Evolutionary conservation across 1,139 yeast species (phyloP), one percentile per base, ranked within the genome.

Genomic region (Magnusiomyces suaveolens): DNA sequence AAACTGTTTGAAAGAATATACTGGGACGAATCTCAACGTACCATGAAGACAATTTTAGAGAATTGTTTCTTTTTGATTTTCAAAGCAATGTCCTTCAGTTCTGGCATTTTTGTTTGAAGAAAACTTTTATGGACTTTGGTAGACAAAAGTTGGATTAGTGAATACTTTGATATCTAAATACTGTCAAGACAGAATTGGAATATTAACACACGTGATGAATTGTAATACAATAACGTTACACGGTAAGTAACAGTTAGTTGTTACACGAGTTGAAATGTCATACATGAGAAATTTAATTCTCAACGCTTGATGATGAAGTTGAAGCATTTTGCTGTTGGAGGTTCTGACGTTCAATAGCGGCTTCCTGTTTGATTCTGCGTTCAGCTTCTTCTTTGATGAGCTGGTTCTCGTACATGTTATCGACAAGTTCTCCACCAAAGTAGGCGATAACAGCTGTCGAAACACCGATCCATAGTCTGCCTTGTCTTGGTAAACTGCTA

Each of bases 361-460:
- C 26, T 56, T 51, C 52, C 16, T 41, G 25, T 16, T 41, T 41
- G 25, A 41, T 21, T 18, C 67, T 57, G 52, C 65, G 59, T 60
- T 75, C 71, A 3, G 76, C 77, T 56, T 74, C 72, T 57, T 69
- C 69, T 56, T 72, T 70, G 51, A 77, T 69, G 47, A 69, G 69
- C 38, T 70, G 71, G 51, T 76, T 79, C 33, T 77, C 78, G 56
- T 77, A 77, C 53, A 79, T 70, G 54, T 69, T 68, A n/a, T 74
- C 66, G 50, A 80, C 70, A 29, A 77, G 69, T 60, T 75, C 75
- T 60, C 80, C 82, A 1, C 82, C 83, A 2, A 71, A 64, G 52
- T 75, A 69, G 0, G 84, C 84, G 56, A 77, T 72, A 1, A 69
- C 70, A 63, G 80, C 72, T 1, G 83, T 80, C 18, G 84, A 77